Evolutionary conservation across 2,329 filamentous ascomycete genomes (phyloP), one percentile per base, ranked within the genome.

Genomic region (Exophiala sideris): DNA sequence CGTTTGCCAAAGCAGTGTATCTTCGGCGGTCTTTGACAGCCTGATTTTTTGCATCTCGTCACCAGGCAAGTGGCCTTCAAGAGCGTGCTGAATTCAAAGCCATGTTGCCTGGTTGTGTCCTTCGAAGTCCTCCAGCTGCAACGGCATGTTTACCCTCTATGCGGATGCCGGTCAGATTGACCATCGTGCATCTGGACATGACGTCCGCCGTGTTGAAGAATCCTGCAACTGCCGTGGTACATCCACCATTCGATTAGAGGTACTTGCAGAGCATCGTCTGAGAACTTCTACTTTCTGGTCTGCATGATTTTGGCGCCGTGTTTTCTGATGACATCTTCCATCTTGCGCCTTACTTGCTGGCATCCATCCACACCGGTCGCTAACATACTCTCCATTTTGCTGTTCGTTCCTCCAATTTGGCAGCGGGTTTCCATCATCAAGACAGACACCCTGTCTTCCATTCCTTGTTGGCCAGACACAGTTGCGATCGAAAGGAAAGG

Each of bases 301-400:
- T 53, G 52, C 58, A 63, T 54, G 10, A 63, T 51, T 45, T 57
- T 61, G 29, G 47, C 54, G 7, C 62, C 62, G 40, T 64, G 60
- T 44, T 55, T 58, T 33, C 62, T 41, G 18, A 97, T 85, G 11
- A 95, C 86, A 5, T 79, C 78, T 70, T 97, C 91, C 65, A 99
- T 68, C 46, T 96, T 87, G 62, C 84, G 80, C 60, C 89, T 81
- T 36, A 97, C 85, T 68, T 91, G 87, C 72, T 87, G 90, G 71
- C 92, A 97, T 4, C 91, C 94, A 68, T 96, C 91, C 45, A 96
- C 84, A 0, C 88, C 92, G 1, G 96, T 90, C 0, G 89, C 90
- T 64, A 99, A 75, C 91, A 99, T 95, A 1, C 88, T 88, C 74
- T 99, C 92, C 56, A 97, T 68, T 53, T 91, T 81, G 12, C 70